phyloP scores from a whole-genome alignment of 2,329 filamentous ascomycete species.

The Xylariaceae sp. region DNA sequence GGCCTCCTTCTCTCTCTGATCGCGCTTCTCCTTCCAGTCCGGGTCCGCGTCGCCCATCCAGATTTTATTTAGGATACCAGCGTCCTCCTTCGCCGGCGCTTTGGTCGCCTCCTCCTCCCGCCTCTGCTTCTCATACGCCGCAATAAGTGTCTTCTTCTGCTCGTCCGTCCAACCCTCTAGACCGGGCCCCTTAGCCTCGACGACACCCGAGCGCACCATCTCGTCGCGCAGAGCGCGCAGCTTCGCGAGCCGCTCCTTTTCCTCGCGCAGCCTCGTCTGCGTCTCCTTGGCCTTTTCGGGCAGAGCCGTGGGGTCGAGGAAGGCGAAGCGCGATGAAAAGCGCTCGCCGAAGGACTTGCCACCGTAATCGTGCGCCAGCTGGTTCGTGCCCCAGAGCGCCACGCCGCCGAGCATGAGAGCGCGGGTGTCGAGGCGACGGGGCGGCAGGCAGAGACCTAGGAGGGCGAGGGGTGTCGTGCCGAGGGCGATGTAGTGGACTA shows the following conservation, averaged over 20 bases:
- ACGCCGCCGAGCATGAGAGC: conserved; percentile 45
- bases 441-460: conserved; percentile 46
- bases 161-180: conserved; percentile 24
- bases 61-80: conserved; percentile 40
- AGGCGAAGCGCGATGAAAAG: conserved; percentile 39
- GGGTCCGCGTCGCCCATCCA: conserved; percentile 56
- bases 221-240: conserved; percentile 21
- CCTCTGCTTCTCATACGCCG: conserved; percentile 10
- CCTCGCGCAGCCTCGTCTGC: conserved; percentile 43
- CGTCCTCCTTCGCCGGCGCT: conserved; percentile 13
- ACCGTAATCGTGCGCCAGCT: conserved; percentile 52
- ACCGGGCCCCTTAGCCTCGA: conserved; percentile 26
- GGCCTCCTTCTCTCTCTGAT: conserved; percentile 47
- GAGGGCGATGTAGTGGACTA: conserved; percentile 45
- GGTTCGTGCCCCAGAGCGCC: conserved; percentile 50
- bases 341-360: conserved; percentile 48
- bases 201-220: conserved; percentile 4
- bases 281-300: conserved; percentile 50
- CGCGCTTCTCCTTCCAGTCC: conserved; percentile 50
- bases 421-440: conserved; percentile 47
- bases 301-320: conserved; percentile 48
- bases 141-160: conserved; percentile 13
- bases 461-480: conserved; percentile 44
- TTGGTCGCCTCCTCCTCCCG: conserved; percentile 6
- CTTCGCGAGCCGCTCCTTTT: conserved; percentile 34